These are phyloP conservation scores for Backusella luteola DNA, from an alignment of 192 early-diverging fungal genomes.

Conservation along the genomic window DNA sequence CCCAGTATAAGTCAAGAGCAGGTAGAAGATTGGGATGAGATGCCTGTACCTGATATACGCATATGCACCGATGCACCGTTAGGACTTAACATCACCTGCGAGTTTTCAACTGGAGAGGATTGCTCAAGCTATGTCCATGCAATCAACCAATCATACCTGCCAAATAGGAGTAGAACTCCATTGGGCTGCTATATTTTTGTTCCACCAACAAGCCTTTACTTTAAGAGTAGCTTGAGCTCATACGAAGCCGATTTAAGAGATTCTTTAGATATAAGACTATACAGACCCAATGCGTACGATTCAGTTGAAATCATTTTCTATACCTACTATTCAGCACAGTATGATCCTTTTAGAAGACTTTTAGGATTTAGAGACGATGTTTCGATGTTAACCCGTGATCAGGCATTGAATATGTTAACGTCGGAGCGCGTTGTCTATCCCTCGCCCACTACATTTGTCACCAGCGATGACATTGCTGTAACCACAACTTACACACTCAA, in stretches of 20 bases:
- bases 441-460: background rate
- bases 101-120: background rate
- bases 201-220: background rate
- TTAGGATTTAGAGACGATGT: background rate
- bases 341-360: background rate
- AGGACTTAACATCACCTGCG: background rate
- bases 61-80: background rate
- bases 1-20: background rate
- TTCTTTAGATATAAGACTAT: background rate
- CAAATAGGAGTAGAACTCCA: background rate
- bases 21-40: background rate
- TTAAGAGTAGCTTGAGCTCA: background rate
- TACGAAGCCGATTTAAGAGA: background rate
- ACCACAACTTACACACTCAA: background rate
- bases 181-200: background rate
- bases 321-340: background rate
- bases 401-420: background rate
- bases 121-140: background rate
- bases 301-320: background rate
- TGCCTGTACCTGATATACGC: constrained; percentile 10
- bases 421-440: background rate
- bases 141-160: background rate
- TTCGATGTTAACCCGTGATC: background rate
- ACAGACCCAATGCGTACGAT: background rate
- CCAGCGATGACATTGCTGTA: background rate